Evolutionary conservation across 495 filamentous ascomycete species (phyloP).

Genomic region (Pyronema omphalodes): DNA sequence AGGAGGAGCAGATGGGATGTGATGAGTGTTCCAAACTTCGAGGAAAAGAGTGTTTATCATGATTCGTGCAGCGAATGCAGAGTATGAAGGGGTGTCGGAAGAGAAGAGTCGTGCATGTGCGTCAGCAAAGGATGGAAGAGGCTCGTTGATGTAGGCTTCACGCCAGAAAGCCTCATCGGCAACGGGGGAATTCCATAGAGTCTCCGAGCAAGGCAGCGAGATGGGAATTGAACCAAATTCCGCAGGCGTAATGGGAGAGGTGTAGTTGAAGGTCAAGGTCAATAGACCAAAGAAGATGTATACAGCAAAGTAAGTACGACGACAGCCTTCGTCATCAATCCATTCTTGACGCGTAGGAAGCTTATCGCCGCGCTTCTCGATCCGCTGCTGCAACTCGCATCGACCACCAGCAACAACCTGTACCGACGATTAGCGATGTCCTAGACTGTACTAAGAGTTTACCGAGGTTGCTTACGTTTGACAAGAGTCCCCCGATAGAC

Average conservation of each 20-base stretch:
- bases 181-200: slow-evolving; percentile 75
- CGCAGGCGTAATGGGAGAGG: slow-evolving; percentile 90
- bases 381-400: slow-evolving; percentile 84
- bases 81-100: slow-evolving; percentile 79
- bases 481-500: slow-evolving; percentile 90
- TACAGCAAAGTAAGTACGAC: slow-evolving; percentile 95
- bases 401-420: slow-evolving; percentile 92
- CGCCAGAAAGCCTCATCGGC: slow-evolving; percentile 68
- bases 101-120: slow-evolving; percentile 91
- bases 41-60: slow-evolving; percentile 99
- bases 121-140: slow-evolving; percentile 68
- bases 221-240: slow-evolving; percentile 66
- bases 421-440: slow-evolving; percentile 6
- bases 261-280: slow-evolving; percentile 94
- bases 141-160: slow-evolving; percentile 50
- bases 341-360: slow-evolving; percentile 71
- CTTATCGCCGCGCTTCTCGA: slow-evolving; percentile 64
- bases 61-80: slow-evolving; percentile 89
- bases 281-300: slow-evolving; percentile 98
- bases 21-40: slow-evolving; percentile 97
- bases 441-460: not conserved
- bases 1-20: slow-evolving; percentile 84
- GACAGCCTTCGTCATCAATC: slow-evolving; percentile 92
- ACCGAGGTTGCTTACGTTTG: slow-evolving; percentile 40
- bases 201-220: slow-evolving; percentile 81